Base-by-base conservation (phyloP, 371 early-diverging fungal species). In the Rhizopus stolonifer region DNA sequence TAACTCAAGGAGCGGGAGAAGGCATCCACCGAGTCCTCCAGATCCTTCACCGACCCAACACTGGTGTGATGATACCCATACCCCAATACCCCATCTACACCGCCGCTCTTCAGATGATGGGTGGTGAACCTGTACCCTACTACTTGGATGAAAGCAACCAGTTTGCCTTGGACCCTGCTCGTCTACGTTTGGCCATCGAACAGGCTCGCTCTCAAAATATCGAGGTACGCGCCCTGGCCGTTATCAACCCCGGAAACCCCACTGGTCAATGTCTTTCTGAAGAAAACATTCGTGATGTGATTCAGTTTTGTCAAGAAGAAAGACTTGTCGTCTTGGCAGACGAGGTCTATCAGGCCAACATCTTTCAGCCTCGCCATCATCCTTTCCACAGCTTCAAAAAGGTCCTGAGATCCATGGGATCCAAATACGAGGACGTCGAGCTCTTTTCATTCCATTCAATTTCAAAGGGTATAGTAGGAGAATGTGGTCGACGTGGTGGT, bases 41-140 rank as follows among this genome's bases (percentile, higher is more conserved):
- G 57, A 70, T 90, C 54, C 58, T 95, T 24, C 87, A 90, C 8
- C 67, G 86, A 42, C 65, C 87, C 64, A 43, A 62, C 17, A 89
- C 94, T 24, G 97, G 97, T 14, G 82, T 96, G 56, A 93, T 96
- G 94, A 94, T 96, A 48, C 97, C 97, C 15, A 93, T 95, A 40
- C 97, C 97, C 9, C 97, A 96, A 67, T 96, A 96, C 60, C 97
- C 97, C n/a, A 86, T 96, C 22, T 96, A 96, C 80, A 88, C 93
- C 14, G 97, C 96, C n/a, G 79, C 90, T 2, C 72, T 96, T 32
- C 73, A 90, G 3, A 71, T 92, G 14, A 81, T 82, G 60, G 74
- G 88, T 54, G 93, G 89, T 5, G 69, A 73, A 4, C 82, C 90
- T 21, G 95, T 96, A 4, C 90, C 86, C 1, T 96, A 96, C 66